Evolutionary conservation across 768 basidiomycete species (phyloP), one percentile per base, ranked within the genome.

Genomic region (Tricholoma saponaceum): DNA sequence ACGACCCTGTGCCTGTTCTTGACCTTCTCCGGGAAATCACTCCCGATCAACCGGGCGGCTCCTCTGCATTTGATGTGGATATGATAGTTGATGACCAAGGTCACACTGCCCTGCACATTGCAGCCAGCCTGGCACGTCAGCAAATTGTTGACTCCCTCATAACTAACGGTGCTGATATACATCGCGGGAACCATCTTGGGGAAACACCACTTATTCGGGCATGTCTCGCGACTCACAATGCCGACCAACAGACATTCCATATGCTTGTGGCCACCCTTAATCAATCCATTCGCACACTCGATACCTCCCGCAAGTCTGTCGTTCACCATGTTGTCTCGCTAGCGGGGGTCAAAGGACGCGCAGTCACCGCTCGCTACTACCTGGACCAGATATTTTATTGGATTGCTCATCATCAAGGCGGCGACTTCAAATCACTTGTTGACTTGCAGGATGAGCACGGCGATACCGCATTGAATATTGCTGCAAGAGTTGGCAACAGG

Each of bases 131-230:
- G 51, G 91, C 87, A 0, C 82, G 91, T 20, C 79, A 83, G 51
- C 76, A 79, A 23, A 84, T 82, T 32, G 82, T 92, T 16, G 82
- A 84, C 23, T 83, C 85, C 9, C 80, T 99, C 33, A 79, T 98
- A 57, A 73, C 74, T 1, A 76, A 79, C 47, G 94, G 95, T 28
- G 93, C 95, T 1, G 95, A 98, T 69, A 77, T 93, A 14, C 84
- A 93, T 64, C 83, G 93, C 7, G 97, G 97, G 1, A 98, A 98
- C 72, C 88, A 87, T 67, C 83, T 89, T 4, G 95, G 97, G 47
- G 97, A 99, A 71, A 98, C 96, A 0, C 88, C 97, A 1, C 83
- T 99, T 28, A 92, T 97, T 26, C 89, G 96, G 39, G 90, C 95
- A 5, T 89, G 92, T 58, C 82, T 98, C 57, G 87, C 95, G 8